Evolutionary conservation across 208 protist species (phyloP).

Genomic region (Entamoeba invadens): DNA sequence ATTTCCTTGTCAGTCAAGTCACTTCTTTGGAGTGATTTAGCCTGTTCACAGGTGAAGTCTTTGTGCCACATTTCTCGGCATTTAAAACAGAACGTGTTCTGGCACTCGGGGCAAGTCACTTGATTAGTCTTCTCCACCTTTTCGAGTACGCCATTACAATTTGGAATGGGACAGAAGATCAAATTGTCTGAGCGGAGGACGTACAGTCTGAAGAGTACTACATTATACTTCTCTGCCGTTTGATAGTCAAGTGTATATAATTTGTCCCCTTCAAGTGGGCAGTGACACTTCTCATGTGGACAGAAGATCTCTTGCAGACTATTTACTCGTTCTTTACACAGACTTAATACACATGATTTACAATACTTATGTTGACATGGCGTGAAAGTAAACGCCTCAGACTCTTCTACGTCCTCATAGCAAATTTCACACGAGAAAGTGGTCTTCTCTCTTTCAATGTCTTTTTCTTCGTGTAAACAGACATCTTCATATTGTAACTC

Average conservation of each 20-base stretch:
- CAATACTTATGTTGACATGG: neutral
- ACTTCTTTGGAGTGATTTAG: neutral
- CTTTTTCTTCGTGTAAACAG: no score
- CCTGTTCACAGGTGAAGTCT: neutral
- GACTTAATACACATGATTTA: neutral
- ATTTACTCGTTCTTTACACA: neutral
- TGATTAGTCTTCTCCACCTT: neutral
- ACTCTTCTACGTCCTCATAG: neutral
- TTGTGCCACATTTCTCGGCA: neutral
- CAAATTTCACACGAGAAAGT: neutral
- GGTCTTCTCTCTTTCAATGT: no score
- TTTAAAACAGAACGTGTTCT: neutral
- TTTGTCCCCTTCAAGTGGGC: neutral
- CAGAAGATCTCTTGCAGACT: neutral
- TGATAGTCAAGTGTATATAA: neutral
- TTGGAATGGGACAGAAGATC: neutral
- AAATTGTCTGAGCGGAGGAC: neutral
- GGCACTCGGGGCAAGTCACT: neutral
- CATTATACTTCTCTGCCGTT: neutral
- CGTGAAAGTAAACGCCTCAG: neutral
- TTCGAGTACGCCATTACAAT: neutral
- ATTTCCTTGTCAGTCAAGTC: neutral
- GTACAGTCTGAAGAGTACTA: neutral
- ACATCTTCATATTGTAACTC: no score
- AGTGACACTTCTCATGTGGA: neutral